Evolutionary conservation across 1,139 yeast genomes (phyloP), one percentile per base, ranked within the genome.

Genomic region (Saccharomycopsis phalli): DNA sequence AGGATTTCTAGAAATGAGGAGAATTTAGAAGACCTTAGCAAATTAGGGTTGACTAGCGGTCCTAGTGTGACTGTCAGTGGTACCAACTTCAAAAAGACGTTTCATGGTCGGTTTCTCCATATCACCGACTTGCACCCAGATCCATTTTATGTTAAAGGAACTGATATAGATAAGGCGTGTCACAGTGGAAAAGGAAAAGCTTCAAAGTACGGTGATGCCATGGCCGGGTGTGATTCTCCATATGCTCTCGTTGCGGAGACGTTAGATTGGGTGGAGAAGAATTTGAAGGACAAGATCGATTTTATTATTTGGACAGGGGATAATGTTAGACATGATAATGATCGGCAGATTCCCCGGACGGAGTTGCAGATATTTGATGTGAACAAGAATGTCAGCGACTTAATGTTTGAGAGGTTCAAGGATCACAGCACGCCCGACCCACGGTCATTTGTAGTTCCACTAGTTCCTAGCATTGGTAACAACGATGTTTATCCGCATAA

Each of bases 261-360:
- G 0, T 62, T 84, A 42, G 56, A 66, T 33, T 84, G 93, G 93
- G 62, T 83, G 2, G 59, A 65, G 22, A 63, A 66, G 6, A 76
- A 82, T 50, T 57, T 82, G 42, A 71, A 68, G 47, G 93, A 81
- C 54, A 76, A 82, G 49, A 76, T 84, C 37, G 95, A 84, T 57
- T 84, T 84, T 56, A 78, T 84, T 23, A 71, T 84, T 14, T 84
- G 95, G 95, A 83, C 94, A 0, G 95, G 95, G 26, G 95, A 84
- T 59, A 84, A 83, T 52, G 75, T 82, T 34, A 68, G 95, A 42
- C 95, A 84, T 56, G 95, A 84, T 57, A 81, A 80, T 53, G 95
- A 84, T 59, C 65, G 93, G 54, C 56, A 59, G 30, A 61, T 61
- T 53, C 94, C 94, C 2, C 71, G 94, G 61, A 74, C 83, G 2